These are phyloP conservation scores for Chlamydomonas incerta DNA, from an alignment of 139 green algal species.

Conservation along the genomic window DNA sequence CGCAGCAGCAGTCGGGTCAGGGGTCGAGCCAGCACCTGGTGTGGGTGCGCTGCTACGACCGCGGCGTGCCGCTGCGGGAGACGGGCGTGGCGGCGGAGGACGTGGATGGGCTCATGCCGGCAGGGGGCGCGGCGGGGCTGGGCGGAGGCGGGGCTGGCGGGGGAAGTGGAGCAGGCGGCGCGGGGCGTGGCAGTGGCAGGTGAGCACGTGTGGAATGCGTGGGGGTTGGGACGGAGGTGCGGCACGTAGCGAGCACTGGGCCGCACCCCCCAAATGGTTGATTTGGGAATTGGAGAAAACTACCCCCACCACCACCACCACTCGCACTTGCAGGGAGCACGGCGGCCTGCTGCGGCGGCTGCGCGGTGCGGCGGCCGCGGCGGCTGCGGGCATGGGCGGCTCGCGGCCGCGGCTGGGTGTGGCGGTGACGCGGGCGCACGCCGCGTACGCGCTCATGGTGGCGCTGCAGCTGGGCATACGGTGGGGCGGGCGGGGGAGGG, in stretches of 20 bases:
- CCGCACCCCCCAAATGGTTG: too few relatives aligned
- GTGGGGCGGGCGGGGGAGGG: neutral
- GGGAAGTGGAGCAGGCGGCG: neutral
- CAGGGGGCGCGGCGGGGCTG: neutral
- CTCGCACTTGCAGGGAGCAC: neutral
- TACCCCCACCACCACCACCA: too few relatives aligned
- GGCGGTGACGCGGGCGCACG: slow-evolving; percentile 87
- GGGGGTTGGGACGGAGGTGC: too few relatives aligned
- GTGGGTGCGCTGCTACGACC: slow-evolving; percentile 71
- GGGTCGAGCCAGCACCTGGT: too few relatives aligned
- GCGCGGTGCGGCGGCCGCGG: neutral
- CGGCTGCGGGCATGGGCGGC: neutral
- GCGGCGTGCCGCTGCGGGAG: slow-evolving; percentile 66
- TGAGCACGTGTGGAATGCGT: too few relatives aligned
- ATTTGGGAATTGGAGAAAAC: too few relatives aligned
- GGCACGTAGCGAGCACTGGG: too few relatives aligned
- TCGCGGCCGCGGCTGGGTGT: slow-evolving; percentile 46
- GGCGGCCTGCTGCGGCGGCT: slow-evolving; percentile 16
- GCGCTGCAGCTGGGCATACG: slow-evolving; percentile 92
- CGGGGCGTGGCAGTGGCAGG: too few relatives aligned
- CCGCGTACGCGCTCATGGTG: slow-evolving; percentile 86
- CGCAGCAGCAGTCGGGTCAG: too few relatives aligned
- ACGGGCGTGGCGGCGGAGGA: slow-evolving; percentile 53
- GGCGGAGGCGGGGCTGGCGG: too few relatives aligned
- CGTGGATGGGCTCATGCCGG: slow-evolving; percentile 45